Evolutionary conservation across 345 rosid genomes (phyloP).

Genomic region (Euphorbia peplus): DNA sequence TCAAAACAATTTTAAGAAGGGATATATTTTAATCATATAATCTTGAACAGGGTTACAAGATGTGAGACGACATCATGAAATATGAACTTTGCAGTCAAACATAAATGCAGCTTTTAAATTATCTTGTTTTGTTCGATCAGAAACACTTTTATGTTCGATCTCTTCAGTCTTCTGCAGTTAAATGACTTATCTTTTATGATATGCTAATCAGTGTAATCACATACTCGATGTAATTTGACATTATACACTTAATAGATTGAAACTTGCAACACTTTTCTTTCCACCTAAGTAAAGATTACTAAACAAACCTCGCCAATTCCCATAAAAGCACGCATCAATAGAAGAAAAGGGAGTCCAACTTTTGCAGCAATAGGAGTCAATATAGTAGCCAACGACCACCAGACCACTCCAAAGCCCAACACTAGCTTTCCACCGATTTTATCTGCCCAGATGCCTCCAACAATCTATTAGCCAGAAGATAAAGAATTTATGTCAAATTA

Average conservation of each 20-base stretch:
- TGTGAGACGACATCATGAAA: not conserved
- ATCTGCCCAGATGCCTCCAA: slow-evolving; percentile 99
- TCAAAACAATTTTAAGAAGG: not conserved
- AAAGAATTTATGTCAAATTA: slow-evolving; percentile 17
- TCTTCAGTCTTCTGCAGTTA: not conserved
- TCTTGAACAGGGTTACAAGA: not conserved
- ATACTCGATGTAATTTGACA: not conserved
- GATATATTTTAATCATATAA: not conserved
- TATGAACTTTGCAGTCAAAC: not conserved
- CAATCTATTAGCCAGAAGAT: slow-evolving; percentile 47
- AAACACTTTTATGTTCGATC: not conserved
- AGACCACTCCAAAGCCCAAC: slow-evolving; percentile 88
- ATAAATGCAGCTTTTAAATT: not conserved
- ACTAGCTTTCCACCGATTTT: slow-evolving; percentile 90
- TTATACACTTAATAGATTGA: not conserved
- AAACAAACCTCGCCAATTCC: slow-evolving; percentile 91
- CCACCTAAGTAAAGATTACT: slow-evolving; percentile 8
- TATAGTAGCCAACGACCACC: slow-evolving; percentile 92
- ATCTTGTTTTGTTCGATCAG: not conserved
- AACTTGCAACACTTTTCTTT: slow-evolving; percentile 2
- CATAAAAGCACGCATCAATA: slow-evolving; percentile 87
- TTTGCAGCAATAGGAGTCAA: slow-evolving; percentile 96
- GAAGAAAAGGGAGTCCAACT: slow-evolving; percentile 86
- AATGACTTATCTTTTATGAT: not conserved
- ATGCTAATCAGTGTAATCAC: not conserved